Base-by-base conservation (phyloP, 169 alveolate species). In the Plasmodium blacklocki region DNA sequence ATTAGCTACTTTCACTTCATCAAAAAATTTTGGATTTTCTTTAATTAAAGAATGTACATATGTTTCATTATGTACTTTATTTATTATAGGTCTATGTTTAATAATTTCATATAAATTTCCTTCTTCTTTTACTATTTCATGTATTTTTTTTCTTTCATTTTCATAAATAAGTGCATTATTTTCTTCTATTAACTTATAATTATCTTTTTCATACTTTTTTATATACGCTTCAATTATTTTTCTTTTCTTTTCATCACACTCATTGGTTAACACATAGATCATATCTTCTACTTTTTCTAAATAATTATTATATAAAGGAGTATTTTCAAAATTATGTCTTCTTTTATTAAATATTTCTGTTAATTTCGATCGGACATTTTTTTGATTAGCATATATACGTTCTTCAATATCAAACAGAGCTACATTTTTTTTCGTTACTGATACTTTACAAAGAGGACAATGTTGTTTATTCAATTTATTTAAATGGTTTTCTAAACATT, bases 71-170 rank as follows among this genome's bases (percentile, higher is more conserved):
- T 80, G 47, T 2, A 67, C 54, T 74, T 87, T 74, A 19, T 87
- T 87, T n/a, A 91, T 93, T 62, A 94, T 91, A 6, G 95, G 94
- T 39, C 95, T 92, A 11, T 94, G 94, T 56, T 94, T 94, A 58
- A 92, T 95, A 66, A 94, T 90, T 67, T 94, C 96, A 87, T 94
- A 94, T 56, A 94, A 93, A 19, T 89, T 92, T 5, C 93, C 87
- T 68, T 94, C 96, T 59, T 63, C 83, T 50, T 94, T 94, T 21
- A 94, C 96, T 18, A 94, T 92, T 50, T 88, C 86, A 60, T 73
- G 91, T 2, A 94, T 93, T 72, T 91, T 90, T 60, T 90, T 94
- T 60, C 88, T 75, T 92, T 93, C 74, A 74, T 73, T 78, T 94
- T 89, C 95, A 90, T 63, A 74, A n/a, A 43, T 49, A 60, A 80